A percentile compares a stretch with the other conserved stretches of the same genome.
Conservation (phyloP, 768 basidiomycete species). For the Tulasnella sp. region DNA sequence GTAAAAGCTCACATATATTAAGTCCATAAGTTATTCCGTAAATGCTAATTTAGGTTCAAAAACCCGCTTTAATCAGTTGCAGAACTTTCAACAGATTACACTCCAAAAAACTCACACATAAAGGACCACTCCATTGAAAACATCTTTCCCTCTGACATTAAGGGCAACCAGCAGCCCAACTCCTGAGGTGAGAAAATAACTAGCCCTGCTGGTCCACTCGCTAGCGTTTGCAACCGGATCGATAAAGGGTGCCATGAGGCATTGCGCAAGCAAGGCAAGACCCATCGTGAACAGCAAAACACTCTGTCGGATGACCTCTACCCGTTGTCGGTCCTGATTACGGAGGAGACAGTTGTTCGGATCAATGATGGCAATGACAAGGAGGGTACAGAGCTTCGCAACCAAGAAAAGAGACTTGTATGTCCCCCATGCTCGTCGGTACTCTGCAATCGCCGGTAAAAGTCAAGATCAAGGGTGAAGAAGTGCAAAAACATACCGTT, state of each 20-base stretch:
- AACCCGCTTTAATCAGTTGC: neutral
- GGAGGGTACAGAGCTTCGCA: constrained; percentile 53
- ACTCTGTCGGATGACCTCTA: constrained; percentile 47
- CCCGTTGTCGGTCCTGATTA: constrained; percentile 26
- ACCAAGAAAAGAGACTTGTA: constrained; percentile 54
- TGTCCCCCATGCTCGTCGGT: constrained; percentile 54
- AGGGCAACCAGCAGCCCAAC: constrained; percentile 52
- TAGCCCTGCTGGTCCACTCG: constrained; percentile 59
- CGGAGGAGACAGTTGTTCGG: constrained; percentile 48
- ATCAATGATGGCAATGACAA: constrained; percentile 53
- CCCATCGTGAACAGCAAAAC: constrained; percentile 44
- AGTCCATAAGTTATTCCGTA: constrained; percentile 53
- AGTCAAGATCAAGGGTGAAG: constrained; percentile 2
- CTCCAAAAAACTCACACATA: constrained; percentile 39
- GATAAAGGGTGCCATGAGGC: constrained; percentile 46
- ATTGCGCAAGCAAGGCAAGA: constrained; percentile 50
- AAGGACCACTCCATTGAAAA: constrained; percentile 50
- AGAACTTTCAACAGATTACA: neutral
- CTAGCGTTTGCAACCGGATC: constrained; percentile 62
- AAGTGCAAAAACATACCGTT: constrained; percentile 32
- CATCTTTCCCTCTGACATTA: constrained; percentile 31
- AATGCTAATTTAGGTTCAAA: constrained; percentile 25
- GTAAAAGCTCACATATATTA: constrained; percentile 40
- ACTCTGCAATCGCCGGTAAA: constrained; percentile 33
- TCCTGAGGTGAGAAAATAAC: constrained; percentile 52